These are phyloP conservation scores for Dicorynia guianensis DNA, from an alignment of 306 rosid species.

Conservation along the genomic window DNA sequence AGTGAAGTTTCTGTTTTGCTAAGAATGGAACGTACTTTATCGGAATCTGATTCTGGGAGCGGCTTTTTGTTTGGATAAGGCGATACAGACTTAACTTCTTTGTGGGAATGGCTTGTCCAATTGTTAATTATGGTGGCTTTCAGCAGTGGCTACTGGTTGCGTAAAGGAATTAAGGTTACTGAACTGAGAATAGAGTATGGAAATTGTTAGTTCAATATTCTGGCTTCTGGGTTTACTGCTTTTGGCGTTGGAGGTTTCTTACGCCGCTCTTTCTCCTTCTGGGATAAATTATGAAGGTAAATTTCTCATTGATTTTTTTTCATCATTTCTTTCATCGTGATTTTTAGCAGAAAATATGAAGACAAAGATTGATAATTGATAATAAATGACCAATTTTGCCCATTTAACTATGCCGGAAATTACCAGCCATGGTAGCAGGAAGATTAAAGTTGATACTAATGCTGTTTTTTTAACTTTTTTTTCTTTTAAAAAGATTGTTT, in stretches of 20 bases:
- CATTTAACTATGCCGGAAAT: conserved; percentile 34
- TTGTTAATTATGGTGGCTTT: conserved; percentile 52
- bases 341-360: conserved; percentile 29
- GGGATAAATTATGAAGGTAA: conserved; percentile 97
- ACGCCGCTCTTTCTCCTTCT: conserved; percentile 91
- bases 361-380: conserved; percentile 30
- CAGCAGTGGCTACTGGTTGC: conserved; percentile 45
- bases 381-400: conserved; percentile 17
- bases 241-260: conserved; percentile 65
- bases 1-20: conserved; percentile 45
- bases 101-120: conserved; percentile 52
- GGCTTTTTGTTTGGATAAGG: conserved; percentile 51
- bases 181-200: conserved; percentile 57
- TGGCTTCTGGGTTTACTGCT: conserved; percentile 63
- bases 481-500: not conserved
- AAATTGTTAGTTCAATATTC: conserved; percentile 38
- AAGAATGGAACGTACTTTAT: conserved; percentile 40
- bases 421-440: conserved; percentile 9
- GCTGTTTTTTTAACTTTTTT: not conserved
- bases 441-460: conserved; percentile 26
- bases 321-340: conserved; percentile 2
- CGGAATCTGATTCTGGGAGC: conserved; percentile 58
- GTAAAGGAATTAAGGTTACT: conserved; percentile 35
- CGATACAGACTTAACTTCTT: conserved; percentile 43
- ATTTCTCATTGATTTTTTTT: conserved; percentile 20